Percentiles rank a stretch among this genome's conserved stretches.
These are phyloP conservation scores for Acacia confusa DNA, from an alignment of 306 rosid species.

Conservation along the genomic window DNA sequence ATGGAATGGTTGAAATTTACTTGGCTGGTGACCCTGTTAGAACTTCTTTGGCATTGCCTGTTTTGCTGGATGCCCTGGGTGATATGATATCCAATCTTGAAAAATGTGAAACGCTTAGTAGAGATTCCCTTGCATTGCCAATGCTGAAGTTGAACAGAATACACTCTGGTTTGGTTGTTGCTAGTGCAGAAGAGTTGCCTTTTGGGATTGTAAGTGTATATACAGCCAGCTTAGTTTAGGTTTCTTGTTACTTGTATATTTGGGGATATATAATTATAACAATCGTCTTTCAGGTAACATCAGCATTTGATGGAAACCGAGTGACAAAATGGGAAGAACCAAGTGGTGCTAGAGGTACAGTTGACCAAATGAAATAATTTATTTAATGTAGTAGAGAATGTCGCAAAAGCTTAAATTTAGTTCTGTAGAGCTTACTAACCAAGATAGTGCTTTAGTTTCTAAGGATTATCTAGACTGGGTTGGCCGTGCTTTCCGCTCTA, in stretches of 20 bases:
- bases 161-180: slow-evolving; percentile 82
- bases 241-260: slow-evolving; percentile 27
- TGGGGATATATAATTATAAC: slow-evolving; percentile 27
- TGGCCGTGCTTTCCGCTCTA: slow-evolving; percentile 1
- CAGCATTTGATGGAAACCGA: slow-evolving; percentile 82
- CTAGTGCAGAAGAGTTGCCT: slow-evolving; percentile 93
- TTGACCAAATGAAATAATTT: slow-evolving; percentile 24
- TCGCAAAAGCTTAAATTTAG: background rate
- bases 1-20: slow-evolving; percentile 66
- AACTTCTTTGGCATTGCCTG: slow-evolving; percentile 80
- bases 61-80: slow-evolving; percentile 70
- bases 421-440: slow-evolving; percentile 14
- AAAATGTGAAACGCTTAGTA: slow-evolving; percentile 49
- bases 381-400: slow-evolving; percentile 16
- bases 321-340: slow-evolving; percentile 95
- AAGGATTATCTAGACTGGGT: background rate
- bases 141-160: slow-evolving; percentile 74
- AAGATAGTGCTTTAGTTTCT: slow-evolving; percentile 14
- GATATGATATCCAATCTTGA: slow-evolving; percentile 55
- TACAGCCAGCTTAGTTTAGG: slow-evolving; percentile 28
- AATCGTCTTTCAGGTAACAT: slow-evolving; percentile 62
- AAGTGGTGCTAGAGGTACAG: slow-evolving; percentile 81
- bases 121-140: slow-evolving; percentile 60
- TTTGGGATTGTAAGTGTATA: slow-evolving; percentile 82
- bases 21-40: slow-evolving; percentile 63